These are phyloP conservation scores for Trametes elegans DNA, from an alignment of 768 basidiomycete genomes.

Conservation along the genomic window DNA sequence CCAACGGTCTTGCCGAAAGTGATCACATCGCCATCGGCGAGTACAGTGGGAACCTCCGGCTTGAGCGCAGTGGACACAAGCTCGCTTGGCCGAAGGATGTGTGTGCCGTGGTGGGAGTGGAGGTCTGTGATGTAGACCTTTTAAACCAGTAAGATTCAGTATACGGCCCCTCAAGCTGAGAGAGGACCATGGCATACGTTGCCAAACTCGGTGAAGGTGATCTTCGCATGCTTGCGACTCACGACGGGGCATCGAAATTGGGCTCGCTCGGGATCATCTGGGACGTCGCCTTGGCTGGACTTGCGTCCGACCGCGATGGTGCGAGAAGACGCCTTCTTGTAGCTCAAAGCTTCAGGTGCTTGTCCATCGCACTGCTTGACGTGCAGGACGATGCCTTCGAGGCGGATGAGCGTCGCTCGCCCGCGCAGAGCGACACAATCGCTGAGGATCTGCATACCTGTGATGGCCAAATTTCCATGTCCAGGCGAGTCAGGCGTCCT, in stretches of 20 bases:
- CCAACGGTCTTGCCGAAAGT: conserved; percentile 80
- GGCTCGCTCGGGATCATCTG: conserved; percentile 40
- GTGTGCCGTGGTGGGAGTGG: conserved; percentile 75
- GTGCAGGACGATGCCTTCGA: conserved; percentile 56
- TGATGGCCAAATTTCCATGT: conserved; percentile 2
- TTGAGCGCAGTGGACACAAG: conserved; percentile 44
- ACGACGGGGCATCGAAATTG: conserved; percentile 78
- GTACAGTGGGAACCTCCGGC: conserved; percentile 53
- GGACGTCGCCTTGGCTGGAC: conserved; percentile 47
- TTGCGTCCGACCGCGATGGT: conserved; percentile 69
- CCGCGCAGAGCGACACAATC: not conserved
- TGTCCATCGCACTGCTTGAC: conserved; percentile 51
- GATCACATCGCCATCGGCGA: conserved; percentile 66
- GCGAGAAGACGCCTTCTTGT: conserved; percentile 47
- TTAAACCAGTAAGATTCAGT: conserved; percentile 17
- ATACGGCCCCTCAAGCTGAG: conserved; percentile 20
- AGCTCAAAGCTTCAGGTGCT: conserved; percentile 46
- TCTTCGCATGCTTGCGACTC: conserved; percentile 75
- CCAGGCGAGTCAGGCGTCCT: too few species aligned
- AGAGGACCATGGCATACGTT: conserved; percentile 43
- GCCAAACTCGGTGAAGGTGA: conserved; percentile 68
- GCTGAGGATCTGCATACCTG: conserved; percentile 4
- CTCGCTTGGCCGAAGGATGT: conserved; percentile 56
- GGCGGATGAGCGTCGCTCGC: conserved; percentile 8
- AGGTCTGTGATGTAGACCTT: conserved; percentile 73